Evolutionary conservation across 352 stramenopile genomes (phyloP).

Genomic region (Chrysophaeum taylorii): DNA sequence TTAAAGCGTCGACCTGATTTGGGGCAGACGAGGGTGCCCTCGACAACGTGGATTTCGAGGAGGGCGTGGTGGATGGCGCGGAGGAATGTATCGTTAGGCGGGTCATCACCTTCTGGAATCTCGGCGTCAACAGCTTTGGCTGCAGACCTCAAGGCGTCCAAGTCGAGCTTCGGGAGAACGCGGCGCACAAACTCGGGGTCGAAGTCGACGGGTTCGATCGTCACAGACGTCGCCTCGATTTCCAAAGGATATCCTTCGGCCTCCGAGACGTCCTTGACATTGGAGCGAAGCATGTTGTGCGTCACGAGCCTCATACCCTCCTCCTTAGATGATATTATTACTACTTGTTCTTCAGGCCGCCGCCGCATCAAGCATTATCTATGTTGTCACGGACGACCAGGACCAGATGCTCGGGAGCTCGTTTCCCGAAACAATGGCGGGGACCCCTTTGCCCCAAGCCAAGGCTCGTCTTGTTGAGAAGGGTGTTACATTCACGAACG

Average conservation of each 20-base stretch:
- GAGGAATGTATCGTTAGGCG: constrained; percentile 59
- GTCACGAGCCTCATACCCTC: no score
- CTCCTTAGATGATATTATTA: no score
- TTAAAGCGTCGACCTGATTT: constrained; percentile 88
- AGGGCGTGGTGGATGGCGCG: constrained; percentile 72
- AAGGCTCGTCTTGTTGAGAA: constrained; percentile 16
- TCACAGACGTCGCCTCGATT: constrained; percentile 64
- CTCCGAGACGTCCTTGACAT: constrained; percentile 71
- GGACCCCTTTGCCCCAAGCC: constrained; percentile 21
- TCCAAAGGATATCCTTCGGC: constrained; percentile 73
- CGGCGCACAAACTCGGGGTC: constrained; percentile 63
- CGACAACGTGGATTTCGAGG: constrained; percentile 86
- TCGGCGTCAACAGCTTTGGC: constrained; percentile 41
- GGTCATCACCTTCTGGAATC: constrained; percentile 5
- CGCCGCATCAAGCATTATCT: no score
- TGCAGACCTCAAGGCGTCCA: constrained; percentile 55
- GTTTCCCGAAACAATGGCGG: background rate
- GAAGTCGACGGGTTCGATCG: constrained; percentile 64
- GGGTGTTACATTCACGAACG: constrained; percentile 24
- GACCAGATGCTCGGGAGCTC: background rate
- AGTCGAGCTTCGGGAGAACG: constrained; percentile 69
- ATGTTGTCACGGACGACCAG: constrained; percentile 1
- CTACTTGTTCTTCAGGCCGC: no score
- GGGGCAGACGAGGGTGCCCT: constrained; percentile 86
- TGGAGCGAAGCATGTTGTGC: constrained; percentile 83